phyloP scores from a whole-genome alignment of 345 rosid species.

The Bruguiera sexangula region DNA sequence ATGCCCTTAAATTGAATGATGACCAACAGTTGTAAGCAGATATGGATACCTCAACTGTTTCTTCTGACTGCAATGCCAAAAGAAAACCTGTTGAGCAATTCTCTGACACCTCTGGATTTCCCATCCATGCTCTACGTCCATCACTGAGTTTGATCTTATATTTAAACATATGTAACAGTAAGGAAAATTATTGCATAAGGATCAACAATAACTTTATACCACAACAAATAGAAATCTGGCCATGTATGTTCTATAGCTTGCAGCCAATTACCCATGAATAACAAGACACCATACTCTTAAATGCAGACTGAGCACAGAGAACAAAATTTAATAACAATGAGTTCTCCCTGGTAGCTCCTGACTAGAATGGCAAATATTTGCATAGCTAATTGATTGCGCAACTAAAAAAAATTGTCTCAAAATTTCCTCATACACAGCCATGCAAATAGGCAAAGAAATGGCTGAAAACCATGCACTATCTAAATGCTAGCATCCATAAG shows the following conservation, averaged over 20 bases:
- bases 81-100: constrained; percentile 80
- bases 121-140: constrained; percentile 85
- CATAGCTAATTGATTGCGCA: not conserved
- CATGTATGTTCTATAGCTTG: not conserved
- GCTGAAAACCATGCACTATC: not conserved
- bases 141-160: constrained; percentile 68
- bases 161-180: constrained; percentile 61
- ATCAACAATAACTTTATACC: not conserved
- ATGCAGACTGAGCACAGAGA: not conserved
- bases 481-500: no score
- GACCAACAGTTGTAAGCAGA: constrained; percentile 5
- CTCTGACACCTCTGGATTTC: constrained; percentile 62
- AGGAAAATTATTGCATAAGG: constrained; percentile 4
- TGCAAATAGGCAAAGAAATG: not conserved
- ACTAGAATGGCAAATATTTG: not conserved
- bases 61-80: constrained; percentile 50
- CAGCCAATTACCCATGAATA: not conserved
- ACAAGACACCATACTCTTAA: not conserved
- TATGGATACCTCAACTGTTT: constrained; percentile 42
- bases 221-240: not conserved
- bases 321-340: not conserved
- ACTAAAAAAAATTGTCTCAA: not conserved
- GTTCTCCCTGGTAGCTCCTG: not conserved
- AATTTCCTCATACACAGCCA: not conserved
- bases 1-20: not conserved